Evolutionary conservation across 331 rosid species (phyloP).

Genomic region (Malus hybrid): DNA sequence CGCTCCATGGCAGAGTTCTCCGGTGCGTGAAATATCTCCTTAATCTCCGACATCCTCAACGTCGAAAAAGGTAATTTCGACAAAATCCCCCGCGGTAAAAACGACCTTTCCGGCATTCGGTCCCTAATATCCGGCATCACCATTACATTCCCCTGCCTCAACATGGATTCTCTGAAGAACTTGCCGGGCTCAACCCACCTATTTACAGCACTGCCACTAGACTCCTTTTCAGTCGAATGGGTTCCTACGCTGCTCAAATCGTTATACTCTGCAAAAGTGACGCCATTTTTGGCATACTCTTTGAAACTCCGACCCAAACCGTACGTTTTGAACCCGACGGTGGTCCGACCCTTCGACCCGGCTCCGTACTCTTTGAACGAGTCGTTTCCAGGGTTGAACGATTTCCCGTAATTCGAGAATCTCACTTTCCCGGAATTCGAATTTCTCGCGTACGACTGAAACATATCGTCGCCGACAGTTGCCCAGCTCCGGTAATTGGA

Average conservation of each 20-base stretch:
- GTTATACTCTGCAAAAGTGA: constrained; percentile 39
- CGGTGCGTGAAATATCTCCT: constrained; percentile 35
- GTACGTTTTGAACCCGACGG: constrained; percentile 55
- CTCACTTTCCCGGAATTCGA: constrained; percentile 40
- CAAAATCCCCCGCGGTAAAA: constrained; percentile 47
- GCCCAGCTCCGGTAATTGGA: constrained; percentile 59
- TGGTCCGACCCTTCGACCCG: constrained; percentile 37
- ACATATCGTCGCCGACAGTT: constrained; percentile 60
- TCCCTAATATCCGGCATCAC: constrained; percentile 73
- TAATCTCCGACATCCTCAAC: constrained; percentile 11
- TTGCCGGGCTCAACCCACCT: constrained; percentile 57
- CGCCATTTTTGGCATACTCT: constrained; percentile 42
- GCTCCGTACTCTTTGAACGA: constrained; percentile 65
- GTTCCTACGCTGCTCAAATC: constrained; percentile 21
- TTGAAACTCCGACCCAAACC: constrained; percentile 57
- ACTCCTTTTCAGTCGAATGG: not conserved
- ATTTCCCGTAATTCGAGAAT: constrained; percentile 66
- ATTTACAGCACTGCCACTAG: constrained; percentile 39
- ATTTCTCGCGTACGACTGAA: constrained; percentile 49
- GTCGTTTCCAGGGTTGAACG: constrained; percentile 78
- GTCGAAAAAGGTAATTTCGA: constrained; percentile 58
- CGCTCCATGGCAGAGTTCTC: constrained; percentile 35
- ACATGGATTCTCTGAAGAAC: constrained; percentile 55
- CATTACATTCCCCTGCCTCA: constrained; percentile 59
- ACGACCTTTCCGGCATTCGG: constrained; percentile 65